Evolutionary conservation across 306 rosid species (phyloP).

Genomic region (Ammopiptanthus mongolicus): DNA sequence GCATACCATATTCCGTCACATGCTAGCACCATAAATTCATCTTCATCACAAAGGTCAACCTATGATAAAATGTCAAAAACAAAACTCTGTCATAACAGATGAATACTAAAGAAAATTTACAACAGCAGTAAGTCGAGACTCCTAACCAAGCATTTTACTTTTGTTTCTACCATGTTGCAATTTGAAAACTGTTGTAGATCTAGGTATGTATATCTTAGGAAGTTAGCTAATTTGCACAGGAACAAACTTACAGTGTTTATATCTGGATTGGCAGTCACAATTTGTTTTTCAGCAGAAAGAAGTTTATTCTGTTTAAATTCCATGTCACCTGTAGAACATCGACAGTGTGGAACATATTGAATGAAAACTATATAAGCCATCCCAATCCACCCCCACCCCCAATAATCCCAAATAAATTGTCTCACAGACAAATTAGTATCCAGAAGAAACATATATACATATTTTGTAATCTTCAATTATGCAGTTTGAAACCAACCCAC

Average conservation of each 20-base stretch:
- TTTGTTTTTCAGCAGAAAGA: constrained; percentile 76
- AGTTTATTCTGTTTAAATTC: constrained; percentile 86
- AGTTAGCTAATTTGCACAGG: neutral
- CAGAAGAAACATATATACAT: neutral
- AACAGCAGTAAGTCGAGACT: neutral
- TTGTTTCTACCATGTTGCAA: neutral
- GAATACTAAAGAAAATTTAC: neutral
- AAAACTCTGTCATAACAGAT: neutral
- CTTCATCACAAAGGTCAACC: constrained; percentile 84
- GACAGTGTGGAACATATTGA: neutral
- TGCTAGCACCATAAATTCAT: constrained; percentile 54
- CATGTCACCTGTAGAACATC: constrained; percentile 67
- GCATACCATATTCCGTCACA: constrained; percentile 94
- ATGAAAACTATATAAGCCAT: constrained; percentile 8
- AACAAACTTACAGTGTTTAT: constrained; percentile 61
- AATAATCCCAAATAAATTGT: neutral
- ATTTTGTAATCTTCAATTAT: neutral
- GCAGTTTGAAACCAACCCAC: neutral
- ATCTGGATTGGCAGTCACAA: constrained; percentile 84
- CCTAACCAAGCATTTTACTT: neutral
- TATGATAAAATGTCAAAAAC: constrained; percentile 14
- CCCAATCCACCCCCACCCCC: neutral
- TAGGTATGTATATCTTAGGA: neutral
- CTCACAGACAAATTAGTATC: neutral
- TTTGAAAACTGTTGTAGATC: neutral